phyloP scores from a whole-genome alignment of 768 basidiomycete genomes.

The Leccinum fibrillosum region DNA sequence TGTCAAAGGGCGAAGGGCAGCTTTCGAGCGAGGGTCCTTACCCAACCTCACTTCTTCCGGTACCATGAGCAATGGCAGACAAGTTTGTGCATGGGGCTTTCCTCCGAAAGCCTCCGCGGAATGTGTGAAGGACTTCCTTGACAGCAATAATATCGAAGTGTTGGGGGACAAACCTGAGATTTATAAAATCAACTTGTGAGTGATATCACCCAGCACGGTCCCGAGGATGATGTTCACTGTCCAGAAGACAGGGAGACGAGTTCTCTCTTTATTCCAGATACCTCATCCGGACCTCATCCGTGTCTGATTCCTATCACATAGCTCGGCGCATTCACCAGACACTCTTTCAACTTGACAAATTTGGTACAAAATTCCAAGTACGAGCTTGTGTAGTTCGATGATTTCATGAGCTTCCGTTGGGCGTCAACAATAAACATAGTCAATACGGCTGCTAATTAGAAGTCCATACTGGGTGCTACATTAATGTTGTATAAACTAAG shows the following conservation, averaged over 20 bases:
- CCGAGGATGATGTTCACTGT: slow-evolving; percentile 3
- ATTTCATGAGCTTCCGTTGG: slow-evolving; percentile 6
- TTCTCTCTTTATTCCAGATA: slow-evolving; percentile 51
- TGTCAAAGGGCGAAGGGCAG: slow-evolving; percentile 37
- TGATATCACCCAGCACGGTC: slow-evolving; percentile 4
- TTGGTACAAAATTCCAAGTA: slow-evolving; percentile 40
- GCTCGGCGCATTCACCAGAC: slow-evolving; percentile 64
- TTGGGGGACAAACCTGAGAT: slow-evolving; percentile 43
- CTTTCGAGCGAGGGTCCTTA: slow-evolving; percentile 35
- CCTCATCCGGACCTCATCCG: slow-evolving; percentile 51
- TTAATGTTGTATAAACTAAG: slow-evolving; percentile 21
- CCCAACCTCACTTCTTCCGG: slow-evolving; percentile 47
- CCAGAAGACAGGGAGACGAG: slow-evolving; percentile 32
- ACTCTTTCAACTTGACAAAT: slow-evolving; percentile 35
- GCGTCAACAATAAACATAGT: slow-evolving; percentile 12
- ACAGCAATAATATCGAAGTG: slow-evolving; percentile 42
- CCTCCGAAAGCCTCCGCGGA: slow-evolving; percentile 43
- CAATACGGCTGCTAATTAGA: slow-evolving; percentile 11
- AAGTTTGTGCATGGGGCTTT: slow-evolving; percentile 60
- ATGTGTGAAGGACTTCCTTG: slow-evolving; percentile 40
- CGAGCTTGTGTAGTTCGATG: slow-evolving; percentile 52
- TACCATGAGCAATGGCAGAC: slow-evolving; percentile 48
- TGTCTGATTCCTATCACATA: slow-evolving; percentile 67
- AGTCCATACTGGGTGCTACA: slow-evolving; percentile 9
- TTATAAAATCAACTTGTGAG: slow-evolving; percentile 50